A percentile compares a stretch with the other conserved stretches of the same genome.
Conservation (phyloP, 2,329 filamentous ascomycete species). For the Neonectria ditissima region DNA sequence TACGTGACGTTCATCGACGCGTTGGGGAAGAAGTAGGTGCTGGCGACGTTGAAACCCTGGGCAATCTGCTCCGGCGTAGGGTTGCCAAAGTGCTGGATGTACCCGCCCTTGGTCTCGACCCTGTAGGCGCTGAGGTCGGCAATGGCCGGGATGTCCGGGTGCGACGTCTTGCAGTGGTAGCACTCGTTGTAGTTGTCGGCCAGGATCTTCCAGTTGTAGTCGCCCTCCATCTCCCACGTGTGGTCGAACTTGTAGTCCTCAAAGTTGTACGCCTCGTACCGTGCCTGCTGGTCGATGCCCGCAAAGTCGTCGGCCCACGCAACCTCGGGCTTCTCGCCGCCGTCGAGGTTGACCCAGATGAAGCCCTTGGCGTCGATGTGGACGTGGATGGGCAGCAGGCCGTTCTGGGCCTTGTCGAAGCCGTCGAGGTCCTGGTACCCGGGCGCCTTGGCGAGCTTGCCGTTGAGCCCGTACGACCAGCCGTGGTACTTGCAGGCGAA, state of each 20-base stretch:
- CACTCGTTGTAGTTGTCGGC: slow-evolving; percentile 76
- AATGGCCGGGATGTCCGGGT: slow-evolving; percentile 68
- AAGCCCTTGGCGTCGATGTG: slow-evolving; percentile 66
- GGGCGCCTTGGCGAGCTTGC: slow-evolving; percentile 70
- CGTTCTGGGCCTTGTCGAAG: slow-evolving; percentile 68
- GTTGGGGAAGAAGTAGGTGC: slow-evolving; percentile 64
- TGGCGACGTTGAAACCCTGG: slow-evolving; percentile 58
- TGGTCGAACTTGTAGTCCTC: slow-evolving; percentile 69
- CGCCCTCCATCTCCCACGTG: slow-evolving; percentile 66
- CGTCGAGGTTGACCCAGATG: slow-evolving; percentile 70
- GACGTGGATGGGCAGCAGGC: slow-evolving; percentile 66
- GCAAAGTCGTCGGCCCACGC: slow-evolving; percentile 65
- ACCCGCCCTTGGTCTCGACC: slow-evolving; percentile 60
- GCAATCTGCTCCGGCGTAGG: slow-evolving; percentile 61
- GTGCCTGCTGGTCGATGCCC: slow-evolving; percentile 58
- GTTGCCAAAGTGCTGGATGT: slow-evolving; percentile 64
- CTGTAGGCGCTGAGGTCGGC: slow-evolving; percentile 68
- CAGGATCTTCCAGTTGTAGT: slow-evolving; percentile 71
- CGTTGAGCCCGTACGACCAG: slow-evolving; percentile 70
- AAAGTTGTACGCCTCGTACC: slow-evolving; percentile 60
- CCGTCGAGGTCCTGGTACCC: slow-evolving; percentile 66
- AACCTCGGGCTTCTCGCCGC: slow-evolving; percentile 57
- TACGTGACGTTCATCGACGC: slow-evolving; percentile 63
- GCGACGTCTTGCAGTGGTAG: slow-evolving; percentile 71
- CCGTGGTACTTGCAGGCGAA: slow-evolving; percentile 72